A percentile compares a stretch with the other conserved stretches of the same genome.
Conservation (phyloP, 176 grass and related monocot species). For the Luzula sylvatica region DNA sequence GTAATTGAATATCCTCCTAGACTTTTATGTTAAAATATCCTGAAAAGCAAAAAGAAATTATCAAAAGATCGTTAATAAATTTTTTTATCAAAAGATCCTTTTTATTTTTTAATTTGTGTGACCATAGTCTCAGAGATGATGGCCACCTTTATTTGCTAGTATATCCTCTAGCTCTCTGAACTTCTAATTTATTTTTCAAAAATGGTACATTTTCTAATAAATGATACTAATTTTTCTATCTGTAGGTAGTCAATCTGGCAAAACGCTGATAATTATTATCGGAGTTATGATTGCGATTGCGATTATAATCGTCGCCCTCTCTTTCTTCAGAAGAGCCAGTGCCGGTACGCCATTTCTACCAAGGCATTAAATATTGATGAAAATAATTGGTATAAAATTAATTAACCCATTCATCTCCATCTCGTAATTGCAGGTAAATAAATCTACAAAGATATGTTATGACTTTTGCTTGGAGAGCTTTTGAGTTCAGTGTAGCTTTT, state of each 20-base stretch:
- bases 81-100: not conserved
- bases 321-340: slow-evolving; percentile 40
- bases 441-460: slow-evolving; percentile 23
- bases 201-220: not conserved
- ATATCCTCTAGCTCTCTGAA: not conserved
- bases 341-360: slow-evolving; percentile 4
- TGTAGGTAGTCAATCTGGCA: slow-evolving; percentile 43
- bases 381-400: not conserved
- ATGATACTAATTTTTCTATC: not conserved
- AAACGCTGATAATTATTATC: slow-evolving; percentile 70
- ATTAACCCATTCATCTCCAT: not conserved
- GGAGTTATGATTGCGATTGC: slow-evolving; percentile 48
- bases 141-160: slow-evolving; percentile 2
- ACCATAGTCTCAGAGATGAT: not conserved
- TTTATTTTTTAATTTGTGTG: slow-evolving; percentile 1
- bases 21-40: slow-evolving; percentile 8
- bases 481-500: slow-evolving; percentile 34
- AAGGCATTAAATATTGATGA: not conserved
- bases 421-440: slow-evolving; percentile 55
- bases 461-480: slow-evolving; percentile 33
- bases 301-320: slow-evolving; percentile 50
- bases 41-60: slow-evolving; percentile 1
- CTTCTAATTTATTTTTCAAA: not conserved
- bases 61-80: not conserved
- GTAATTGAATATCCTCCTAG: not conserved